Evolutionary conservation across 805 yeast genomes (phyloP).

Genomic region (Yamadazyma phyllophila): DNA sequence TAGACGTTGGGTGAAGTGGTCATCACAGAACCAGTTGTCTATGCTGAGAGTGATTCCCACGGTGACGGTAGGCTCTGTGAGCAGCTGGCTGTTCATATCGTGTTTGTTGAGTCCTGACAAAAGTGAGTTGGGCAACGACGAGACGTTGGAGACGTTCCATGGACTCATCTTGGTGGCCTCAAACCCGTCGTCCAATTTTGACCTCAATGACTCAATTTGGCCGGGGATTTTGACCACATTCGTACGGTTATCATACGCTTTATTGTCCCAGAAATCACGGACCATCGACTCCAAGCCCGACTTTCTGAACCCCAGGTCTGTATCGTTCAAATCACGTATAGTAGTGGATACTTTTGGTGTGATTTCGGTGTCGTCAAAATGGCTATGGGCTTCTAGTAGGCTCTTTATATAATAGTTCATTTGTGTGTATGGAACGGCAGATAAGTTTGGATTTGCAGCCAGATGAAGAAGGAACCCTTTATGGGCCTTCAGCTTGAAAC

Average conservation of each 20-base stretch:
- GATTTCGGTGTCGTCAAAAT: constrained; percentile 1
- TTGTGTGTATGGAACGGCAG: constrained; percentile 3
- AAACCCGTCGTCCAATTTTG: neutral
- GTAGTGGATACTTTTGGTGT: neutral
- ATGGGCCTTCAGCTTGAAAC: constrained; percentile 35
- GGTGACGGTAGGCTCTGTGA: constrained; percentile 44
- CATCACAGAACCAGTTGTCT: constrained; percentile 59
- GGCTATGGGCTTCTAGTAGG: neutral
- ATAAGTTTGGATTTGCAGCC: neutral
- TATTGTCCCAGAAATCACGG: neutral
- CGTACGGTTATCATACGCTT: neutral
- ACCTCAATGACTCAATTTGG: neutral
- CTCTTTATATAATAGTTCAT: constrained; percentile 4
- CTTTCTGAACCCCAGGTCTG: too few species aligned
- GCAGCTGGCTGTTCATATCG: constrained; percentile 42
- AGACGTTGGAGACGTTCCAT: constrained; percentile 60
- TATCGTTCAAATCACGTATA: too few species aligned
- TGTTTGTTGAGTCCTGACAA: constrained; percentile 41
- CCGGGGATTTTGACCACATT: neutral
- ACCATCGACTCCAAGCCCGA: neutral
- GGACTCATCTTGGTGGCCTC: constrained; percentile 30
- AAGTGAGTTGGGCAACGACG: constrained; percentile 48
- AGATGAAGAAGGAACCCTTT: constrained; percentile 45
- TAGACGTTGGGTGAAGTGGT: constrained; percentile 53
- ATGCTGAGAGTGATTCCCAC: constrained; percentile 55